phyloP scores from a whole-genome alignment of 768 basidiomycete species.

The Kwoniella shandongensis region DNA sequence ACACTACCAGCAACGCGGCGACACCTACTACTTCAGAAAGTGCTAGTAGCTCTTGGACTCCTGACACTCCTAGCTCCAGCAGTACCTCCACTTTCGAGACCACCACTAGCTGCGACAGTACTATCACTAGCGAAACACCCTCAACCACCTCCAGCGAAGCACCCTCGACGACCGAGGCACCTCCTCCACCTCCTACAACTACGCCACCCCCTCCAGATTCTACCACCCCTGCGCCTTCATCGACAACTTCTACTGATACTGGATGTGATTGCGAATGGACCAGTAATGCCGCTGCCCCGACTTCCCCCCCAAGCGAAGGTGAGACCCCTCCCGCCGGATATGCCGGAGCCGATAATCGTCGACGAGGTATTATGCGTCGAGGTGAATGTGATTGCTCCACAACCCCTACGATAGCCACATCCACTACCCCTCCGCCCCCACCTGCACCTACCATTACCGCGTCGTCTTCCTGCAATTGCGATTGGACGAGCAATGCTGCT shows the following conservation, averaged over 20 bases:
- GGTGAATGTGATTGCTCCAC: conserved; percentile 10
- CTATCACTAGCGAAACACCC: no score
- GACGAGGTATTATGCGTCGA: conserved; percentile 5
- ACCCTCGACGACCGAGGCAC: no score
- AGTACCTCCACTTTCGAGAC: neutral
- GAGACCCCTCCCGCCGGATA: neutral
- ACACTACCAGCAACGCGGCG: neutral
- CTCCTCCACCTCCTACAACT: no score
- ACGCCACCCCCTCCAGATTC: no score
- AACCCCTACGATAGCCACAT: neutral
- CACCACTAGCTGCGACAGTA: no score
- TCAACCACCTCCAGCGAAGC: no score
- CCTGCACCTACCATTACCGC: no score
- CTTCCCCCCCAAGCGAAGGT: neutral
- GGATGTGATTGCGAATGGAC: neutral
- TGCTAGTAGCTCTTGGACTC: no score
- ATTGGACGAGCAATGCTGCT: neutral
- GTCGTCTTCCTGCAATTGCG: no score
- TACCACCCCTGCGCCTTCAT: no score
- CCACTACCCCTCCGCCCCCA: no score
- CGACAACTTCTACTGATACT: no score
- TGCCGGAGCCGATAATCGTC: neutral
- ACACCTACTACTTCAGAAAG: neutral
- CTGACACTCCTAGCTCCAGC: neutral
- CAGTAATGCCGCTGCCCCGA: conserved; percentile 3